Evolutionary conservation across 352 stramenopile species (phyloP).

Genomic region (Achlya hypogyna): DNA sequence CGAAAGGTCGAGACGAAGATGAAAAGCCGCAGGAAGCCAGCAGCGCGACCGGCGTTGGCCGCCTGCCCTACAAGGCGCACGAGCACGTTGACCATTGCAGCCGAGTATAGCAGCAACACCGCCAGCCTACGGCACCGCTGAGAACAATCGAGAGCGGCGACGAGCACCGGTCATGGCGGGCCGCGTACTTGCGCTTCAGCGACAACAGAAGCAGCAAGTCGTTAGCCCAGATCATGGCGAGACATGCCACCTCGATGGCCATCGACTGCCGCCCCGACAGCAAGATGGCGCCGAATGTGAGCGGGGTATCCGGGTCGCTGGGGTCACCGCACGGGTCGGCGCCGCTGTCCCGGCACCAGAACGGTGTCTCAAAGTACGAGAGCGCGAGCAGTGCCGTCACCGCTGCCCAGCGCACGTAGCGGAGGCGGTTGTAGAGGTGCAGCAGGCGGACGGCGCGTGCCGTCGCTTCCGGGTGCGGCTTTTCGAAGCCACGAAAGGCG

Average conservation of each 20-base stretch:
- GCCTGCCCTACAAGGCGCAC: neutral
- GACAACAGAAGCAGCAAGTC: neutral
- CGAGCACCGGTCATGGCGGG: conserved; percentile 6
- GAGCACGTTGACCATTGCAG: conserved; percentile 19
- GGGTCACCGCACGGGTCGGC: conserved; percentile 46
- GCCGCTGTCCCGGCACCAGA: conserved; percentile 38
- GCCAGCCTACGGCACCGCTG: neutral
- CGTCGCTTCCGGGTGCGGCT: conserved; percentile 2
- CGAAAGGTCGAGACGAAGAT: conserved; percentile 13
- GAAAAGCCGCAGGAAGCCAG: conserved; percentile 5
- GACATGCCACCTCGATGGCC: neutral
- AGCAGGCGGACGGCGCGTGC: neutral
- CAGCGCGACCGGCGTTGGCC: neutral
- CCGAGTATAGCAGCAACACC: neutral
- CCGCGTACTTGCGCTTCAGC: neutral
- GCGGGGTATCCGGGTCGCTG: conserved; percentile 68
- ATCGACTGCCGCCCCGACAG: conserved; percentile 39
- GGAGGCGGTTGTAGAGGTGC: conserved; percentile 34
- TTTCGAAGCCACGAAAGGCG: conserved; percentile 1
- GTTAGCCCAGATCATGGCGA: neutral
- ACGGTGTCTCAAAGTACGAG: conserved; percentile 46
- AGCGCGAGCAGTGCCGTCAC: conserved; percentile 38
- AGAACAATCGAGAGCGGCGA: neutral
- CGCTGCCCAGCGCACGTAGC: conserved; percentile 33
- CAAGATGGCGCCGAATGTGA: conserved; percentile 72